Conservation (phyloP, 257 asterid species). For the Fraxinus pennsylvanica region DNA sequence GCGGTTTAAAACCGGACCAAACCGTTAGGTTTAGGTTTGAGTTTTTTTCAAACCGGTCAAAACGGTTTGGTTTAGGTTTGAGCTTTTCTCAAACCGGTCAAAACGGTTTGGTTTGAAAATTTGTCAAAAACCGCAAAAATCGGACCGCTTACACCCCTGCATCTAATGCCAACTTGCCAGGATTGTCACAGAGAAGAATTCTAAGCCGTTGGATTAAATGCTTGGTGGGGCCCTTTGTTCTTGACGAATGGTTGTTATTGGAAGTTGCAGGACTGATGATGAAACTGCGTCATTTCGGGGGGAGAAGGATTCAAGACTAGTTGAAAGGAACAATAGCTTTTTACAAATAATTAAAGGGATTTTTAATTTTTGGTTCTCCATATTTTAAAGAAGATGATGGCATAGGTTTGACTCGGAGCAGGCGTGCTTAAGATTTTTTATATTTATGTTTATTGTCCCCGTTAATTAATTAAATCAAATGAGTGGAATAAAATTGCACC, state of each 20-base stretch:
- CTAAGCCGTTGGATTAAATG: slow-evolving; percentile 1
- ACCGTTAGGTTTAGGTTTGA: too few species aligned
- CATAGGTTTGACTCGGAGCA: neutral
- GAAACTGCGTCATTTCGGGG: slow-evolving; percentile 12
- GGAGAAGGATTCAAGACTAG: neutral
- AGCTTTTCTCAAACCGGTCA: too few species aligned
- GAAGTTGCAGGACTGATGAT: slow-evolving; percentile 24
- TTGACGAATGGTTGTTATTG: slow-evolving; percentile 8
- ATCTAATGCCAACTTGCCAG: neutral
- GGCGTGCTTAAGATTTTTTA: neutral
- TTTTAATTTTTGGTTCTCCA: neutral
- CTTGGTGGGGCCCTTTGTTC: neutral
- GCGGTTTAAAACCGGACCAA: too few species aligned
- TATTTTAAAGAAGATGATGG: neutral
- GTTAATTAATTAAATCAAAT: neutral
- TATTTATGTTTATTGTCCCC: neutral
- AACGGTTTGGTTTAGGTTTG: too few species aligned
- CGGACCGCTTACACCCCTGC: too few species aligned
- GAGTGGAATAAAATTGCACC: neutral
- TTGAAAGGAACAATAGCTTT: neutral
- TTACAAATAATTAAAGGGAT: neutral
- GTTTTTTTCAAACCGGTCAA: too few species aligned
- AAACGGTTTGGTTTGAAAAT: too few species aligned
- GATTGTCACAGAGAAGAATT: neutral
- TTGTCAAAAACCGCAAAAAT: too few species aligned